Conservation (phyloP, 805 yeast species). For the Teunomyces cretensis region DNA sequence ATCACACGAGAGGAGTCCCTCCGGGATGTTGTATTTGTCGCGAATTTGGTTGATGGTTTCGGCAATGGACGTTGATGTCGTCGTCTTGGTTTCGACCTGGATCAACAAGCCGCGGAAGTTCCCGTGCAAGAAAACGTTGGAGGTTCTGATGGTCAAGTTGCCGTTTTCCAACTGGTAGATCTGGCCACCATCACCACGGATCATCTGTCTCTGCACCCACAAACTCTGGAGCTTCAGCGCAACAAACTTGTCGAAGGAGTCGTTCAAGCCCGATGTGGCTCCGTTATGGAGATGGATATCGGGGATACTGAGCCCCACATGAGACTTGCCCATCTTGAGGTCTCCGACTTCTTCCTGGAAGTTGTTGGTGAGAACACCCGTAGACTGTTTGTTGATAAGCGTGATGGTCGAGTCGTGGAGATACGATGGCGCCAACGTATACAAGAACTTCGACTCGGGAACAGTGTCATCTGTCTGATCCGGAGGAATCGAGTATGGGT, state of each 20-base stretch:
- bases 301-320: slow-evolving; percentile 28
- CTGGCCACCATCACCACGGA: slow-evolving; percentile 75
- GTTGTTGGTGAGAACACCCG: slow-evolving; percentile 35
- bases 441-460: slow-evolving; percentile 45
- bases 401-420: slow-evolving; percentile 47
- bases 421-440: slow-evolving; percentile 53
- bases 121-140: slow-evolving; percentile 75
- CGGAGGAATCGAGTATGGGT: slow-evolving; percentile 50
- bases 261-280: slow-evolving; percentile 55
- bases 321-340: slow-evolving; percentile 10
- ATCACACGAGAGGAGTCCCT: slow-evolving; percentile 34
- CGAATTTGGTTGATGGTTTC: slow-evolving; percentile 17
- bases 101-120: slow-evolving; percentile 67
- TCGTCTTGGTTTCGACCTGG: slow-evolving; percentile 46
- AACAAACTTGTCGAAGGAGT: slow-evolving; percentile 56
- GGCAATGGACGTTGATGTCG: background rate
- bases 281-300: slow-evolving; percentile 46
- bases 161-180: slow-evolving; percentile 58
- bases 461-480: slow-evolving; percentile 28
- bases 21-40: slow-evolving; percentile 37
- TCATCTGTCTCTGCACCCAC: slow-evolving; percentile 68
- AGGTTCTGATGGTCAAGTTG: slow-evolving; percentile 55
- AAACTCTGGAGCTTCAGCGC: slow-evolving; percentile 60
- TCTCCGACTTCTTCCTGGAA: slow-evolving; percentile 29
- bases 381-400: slow-evolving; percentile 43